These are phyloP conservation scores for Starmerella davenportii DNA, from an alignment of 805 yeast species.

Conservation along the genomic window DNA sequence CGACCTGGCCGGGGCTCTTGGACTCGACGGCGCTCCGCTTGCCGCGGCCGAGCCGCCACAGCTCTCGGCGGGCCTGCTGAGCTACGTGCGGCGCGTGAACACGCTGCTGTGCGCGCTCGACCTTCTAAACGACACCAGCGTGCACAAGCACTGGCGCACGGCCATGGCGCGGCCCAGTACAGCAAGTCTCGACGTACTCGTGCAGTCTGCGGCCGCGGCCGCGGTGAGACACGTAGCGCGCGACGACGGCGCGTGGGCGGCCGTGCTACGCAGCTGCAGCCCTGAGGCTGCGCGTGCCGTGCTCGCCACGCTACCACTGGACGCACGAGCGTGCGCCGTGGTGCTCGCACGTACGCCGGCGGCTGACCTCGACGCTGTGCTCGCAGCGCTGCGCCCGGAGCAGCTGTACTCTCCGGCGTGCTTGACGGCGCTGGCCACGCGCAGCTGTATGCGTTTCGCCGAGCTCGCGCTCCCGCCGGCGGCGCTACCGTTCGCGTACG, in stretches of 20 bases:
- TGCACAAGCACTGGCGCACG: slow-evolving; percentile 4
- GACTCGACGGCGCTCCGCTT: not conserved
- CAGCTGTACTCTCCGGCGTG: slow-evolving; percentile 7
- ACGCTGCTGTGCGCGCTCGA: slow-evolving; percentile 1
- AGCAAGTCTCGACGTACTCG: slow-evolving; percentile 2
- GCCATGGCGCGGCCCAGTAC: slow-evolving; percentile 3
- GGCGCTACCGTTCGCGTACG: not conserved
- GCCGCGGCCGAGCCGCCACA: not conserved
- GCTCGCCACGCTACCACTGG: not conserved
- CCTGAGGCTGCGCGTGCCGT: not conserved
- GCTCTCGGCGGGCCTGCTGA: slow-evolving; percentile 1
- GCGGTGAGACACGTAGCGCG: too few species aligned
- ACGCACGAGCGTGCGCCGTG: slow-evolving; percentile 5
- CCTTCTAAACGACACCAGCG: slow-evolving; percentile 2
- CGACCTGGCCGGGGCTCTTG: slow-evolving; percentile 2
- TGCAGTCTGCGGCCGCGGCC: slow-evolving; percentile 1
- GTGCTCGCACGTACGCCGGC: slow-evolving; percentile 1
- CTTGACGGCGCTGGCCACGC: slow-evolving; percentile 8
- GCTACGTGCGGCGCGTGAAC: slow-evolving; percentile 6
- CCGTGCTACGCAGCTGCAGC: slow-evolving; percentile 5
- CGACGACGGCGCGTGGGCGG: slow-evolving; percentile 2
- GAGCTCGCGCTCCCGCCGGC: slow-evolving; percentile 6
- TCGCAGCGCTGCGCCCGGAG: slow-evolving; percentile 3
- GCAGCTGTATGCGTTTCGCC: slow-evolving; percentile 4
- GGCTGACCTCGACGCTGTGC: not conserved